These are phyloP conservation scores for Santalum album DNA, from an alignment of 164 flowering plant genomes.

Conservation along the genomic window DNA sequence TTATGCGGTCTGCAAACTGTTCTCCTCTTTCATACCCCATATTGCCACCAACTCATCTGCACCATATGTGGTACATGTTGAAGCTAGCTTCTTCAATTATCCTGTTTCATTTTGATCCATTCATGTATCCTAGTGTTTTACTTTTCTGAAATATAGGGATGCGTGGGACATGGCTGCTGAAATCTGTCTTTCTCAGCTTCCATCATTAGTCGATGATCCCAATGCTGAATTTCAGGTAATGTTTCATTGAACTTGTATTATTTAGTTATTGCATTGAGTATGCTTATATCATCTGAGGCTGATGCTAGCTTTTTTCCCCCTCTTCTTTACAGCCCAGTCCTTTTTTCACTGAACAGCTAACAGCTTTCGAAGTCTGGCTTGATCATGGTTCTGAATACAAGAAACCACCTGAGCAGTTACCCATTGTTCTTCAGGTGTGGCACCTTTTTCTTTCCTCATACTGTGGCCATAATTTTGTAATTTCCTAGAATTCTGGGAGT, in stretches of 20 bases:
- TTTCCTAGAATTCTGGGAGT: background rate
- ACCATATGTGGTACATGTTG: slow-evolving; percentile 86
- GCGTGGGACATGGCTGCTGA: slow-evolving; percentile 99
- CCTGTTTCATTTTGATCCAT: background rate
- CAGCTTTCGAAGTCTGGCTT: slow-evolving; percentile 98
- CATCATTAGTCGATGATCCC: slow-evolving; percentile 62
- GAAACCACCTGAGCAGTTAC: slow-evolving; percentile 96
- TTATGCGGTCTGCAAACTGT: slow-evolving; percentile 99
- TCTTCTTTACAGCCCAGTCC: slow-evolving; percentile 71
- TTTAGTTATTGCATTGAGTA: background rate
- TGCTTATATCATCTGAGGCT: background rate
- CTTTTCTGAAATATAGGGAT: slow-evolving; percentile 48
- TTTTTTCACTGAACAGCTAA: slow-evolving; percentile 87
- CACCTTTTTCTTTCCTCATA: slow-evolving; percentile 2
- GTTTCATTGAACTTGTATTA: background rate
- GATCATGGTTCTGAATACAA: slow-evolving; percentile 91
- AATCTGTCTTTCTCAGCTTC: slow-evolving; percentile 89
- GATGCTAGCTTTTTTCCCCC: background rate
- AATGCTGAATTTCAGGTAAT: slow-evolving; percentile 81
- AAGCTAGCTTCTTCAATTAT: background rate
- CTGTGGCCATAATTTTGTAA: too few species aligned
- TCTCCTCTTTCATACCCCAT: slow-evolving; percentile 87
- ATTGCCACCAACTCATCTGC: slow-evolving; percentile 96
- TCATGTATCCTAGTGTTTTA: slow-evolving; percentile 6
- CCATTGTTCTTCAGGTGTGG: slow-evolving; percentile 90